These are phyloP conservation scores for Vitis hybrid DNA, from an alignment of 177 flowering plant genomes.

Conservation along the genomic window DNA sequence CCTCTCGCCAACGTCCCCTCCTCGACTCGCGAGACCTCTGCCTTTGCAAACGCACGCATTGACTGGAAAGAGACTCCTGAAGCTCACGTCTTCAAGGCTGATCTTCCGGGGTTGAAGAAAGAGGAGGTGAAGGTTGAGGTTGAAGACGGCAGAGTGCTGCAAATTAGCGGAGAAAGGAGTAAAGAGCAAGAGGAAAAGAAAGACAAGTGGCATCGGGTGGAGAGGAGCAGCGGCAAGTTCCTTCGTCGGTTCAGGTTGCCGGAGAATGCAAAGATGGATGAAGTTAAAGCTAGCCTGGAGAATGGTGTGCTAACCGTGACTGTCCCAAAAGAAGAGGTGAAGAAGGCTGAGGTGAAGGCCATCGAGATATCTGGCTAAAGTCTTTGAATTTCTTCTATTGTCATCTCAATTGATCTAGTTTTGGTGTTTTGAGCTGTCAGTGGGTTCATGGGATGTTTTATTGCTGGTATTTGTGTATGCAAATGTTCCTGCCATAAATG, in stretches of 20 bases:
- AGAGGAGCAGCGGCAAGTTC: background rate
- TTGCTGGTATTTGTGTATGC: too few relatives aligned
- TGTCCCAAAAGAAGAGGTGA: too few relatives aligned
- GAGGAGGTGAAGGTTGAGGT: too few relatives aligned
- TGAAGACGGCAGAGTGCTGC: background rate
- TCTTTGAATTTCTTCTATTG: too few relatives aligned
- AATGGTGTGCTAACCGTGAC: background rate
- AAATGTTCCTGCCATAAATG: too few relatives aligned
- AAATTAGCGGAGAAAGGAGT: constrained; percentile 14
- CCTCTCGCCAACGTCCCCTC: too few relatives aligned
- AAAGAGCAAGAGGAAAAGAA: constrained; percentile 12
- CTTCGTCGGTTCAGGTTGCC: constrained; percentile 9
- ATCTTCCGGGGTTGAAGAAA: background rate
- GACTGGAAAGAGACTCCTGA: constrained; percentile 26
- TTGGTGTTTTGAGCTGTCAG: too few relatives aligned
- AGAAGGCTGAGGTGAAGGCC: too few relatives aligned
- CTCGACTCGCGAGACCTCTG: constrained; percentile 12
- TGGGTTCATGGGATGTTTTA: too few relatives aligned
- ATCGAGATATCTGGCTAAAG: too few relatives aligned
- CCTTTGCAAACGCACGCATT: constrained; percentile 12
- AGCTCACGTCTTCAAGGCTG: constrained; percentile 17
- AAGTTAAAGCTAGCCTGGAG: constrained; percentile 14
- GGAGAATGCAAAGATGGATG: constrained; percentile 12
- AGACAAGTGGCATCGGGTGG: too few relatives aligned
- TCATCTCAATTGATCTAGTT: too few relatives aligned